phyloP scores from a whole-genome alignment of 2,329 filamentous ascomycete genomes.

The Aphanocladium album region DNA sequence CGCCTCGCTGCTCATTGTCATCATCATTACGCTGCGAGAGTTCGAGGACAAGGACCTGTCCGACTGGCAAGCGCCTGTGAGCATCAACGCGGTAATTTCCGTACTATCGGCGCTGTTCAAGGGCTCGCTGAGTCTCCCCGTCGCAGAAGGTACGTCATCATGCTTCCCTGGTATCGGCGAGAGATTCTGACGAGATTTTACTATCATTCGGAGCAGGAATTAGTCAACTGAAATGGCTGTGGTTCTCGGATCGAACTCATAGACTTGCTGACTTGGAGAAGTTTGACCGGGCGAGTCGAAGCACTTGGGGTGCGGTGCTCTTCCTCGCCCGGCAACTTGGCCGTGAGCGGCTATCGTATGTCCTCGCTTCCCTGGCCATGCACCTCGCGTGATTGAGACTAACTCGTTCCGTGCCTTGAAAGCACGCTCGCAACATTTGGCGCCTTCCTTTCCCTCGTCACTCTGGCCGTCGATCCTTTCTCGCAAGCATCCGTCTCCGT shows the following conservation, averaged over 20 bases:
- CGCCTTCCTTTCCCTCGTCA: neutral
- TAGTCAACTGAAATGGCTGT: conserved; percentile 2
- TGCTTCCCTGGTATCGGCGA: neutral
- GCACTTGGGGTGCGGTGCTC: neutral
- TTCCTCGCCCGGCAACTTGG: neutral
- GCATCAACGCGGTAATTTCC: neutral
- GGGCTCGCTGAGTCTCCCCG: neutral
- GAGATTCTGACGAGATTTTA: neutral
- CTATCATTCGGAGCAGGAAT: too few relatives aligned
- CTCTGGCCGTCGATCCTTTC: neutral
- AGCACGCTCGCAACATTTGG: neutral
- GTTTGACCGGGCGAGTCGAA: neutral
- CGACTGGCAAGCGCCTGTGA: neutral
- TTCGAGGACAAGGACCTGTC: neutral
- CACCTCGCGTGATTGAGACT: too few relatives aligned
- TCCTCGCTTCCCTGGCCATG: neutral
- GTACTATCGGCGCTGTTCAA: neutral
- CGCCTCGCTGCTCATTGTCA: neutral
- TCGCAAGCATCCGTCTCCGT: neutral
- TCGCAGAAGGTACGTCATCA: neutral
- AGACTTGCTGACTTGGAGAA: neutral
- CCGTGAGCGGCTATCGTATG: neutral
- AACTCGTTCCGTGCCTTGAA: neutral
- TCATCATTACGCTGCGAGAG: neutral
- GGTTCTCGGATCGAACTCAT: neutral